Evolutionary conservation across 306 rosid species (phyloP).

Genomic region (Carpinus fangiana): DNA sequence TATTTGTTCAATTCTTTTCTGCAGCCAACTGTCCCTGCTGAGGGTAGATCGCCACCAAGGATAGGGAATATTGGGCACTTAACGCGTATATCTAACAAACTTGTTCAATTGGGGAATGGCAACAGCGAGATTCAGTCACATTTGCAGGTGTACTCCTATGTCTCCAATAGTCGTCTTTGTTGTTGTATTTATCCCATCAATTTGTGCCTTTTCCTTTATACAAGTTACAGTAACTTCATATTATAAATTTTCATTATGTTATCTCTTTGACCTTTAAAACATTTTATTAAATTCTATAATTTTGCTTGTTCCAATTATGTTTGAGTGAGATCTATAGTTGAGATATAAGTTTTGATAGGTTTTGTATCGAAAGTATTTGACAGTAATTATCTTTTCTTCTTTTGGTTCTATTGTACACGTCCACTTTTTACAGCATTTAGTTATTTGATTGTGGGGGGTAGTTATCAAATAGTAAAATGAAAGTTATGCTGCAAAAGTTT

Average conservation of each 20-base stretch:
- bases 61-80: conserved; percentile 91
- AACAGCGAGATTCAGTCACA: conserved; percentile 61
- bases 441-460: not conserved
- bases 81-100: conserved; percentile 90
- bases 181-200: not conserved
- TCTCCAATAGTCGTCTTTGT: conserved; percentile 1
- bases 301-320: not conserved
- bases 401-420: not conserved
- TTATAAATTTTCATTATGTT: not conserved
- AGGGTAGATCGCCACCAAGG: conserved; percentile 72
- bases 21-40: conserved; percentile 86
- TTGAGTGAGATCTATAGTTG: not conserved
- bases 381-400: not conserved
- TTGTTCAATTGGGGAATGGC: conserved; percentile 70
- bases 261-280: not conserved
- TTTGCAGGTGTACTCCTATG: conserved; percentile 60
- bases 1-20: conserved; percentile 31
- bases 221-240: not conserved
- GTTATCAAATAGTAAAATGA: not conserved
- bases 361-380: not conserved
- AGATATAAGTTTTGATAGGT: not conserved
- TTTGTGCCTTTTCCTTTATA: not conserved
- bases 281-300: not conserved
- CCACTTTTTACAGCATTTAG: not conserved
- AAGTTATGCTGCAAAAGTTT: not conserved